Evolutionary conservation across 1,284 basidiomycete species (phyloP), one percentile per base, ranked within the genome.

Genomic region (Gastroboletus turbinatus): DNA sequence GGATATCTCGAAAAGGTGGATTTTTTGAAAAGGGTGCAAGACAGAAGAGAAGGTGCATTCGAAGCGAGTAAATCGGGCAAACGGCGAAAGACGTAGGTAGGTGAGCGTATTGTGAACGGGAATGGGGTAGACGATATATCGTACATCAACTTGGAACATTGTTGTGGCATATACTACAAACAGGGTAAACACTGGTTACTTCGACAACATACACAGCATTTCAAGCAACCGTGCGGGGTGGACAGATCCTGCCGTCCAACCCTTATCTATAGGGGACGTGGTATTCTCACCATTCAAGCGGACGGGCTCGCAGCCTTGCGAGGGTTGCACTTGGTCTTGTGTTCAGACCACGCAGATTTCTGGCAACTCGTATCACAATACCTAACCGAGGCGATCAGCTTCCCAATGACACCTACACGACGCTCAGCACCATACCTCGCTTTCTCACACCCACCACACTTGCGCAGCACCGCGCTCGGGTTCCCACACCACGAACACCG

Each of bases 1-100:
- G 89, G 90, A 0, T 93, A 88, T 71, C 75, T 94, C 19, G 90
- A 91, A 63, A 92, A 88, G 71, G 82, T 91, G 25, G 88, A 91
- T 44, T 94, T 93, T 66, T 69, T 94, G 63, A 75, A 85, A 55
- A 75, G 91, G 43, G 90, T 92, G 0, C 85, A 83, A 39, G 83
- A 84, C 47, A 77, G 87, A 56, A 85, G 81, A 69, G 88, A 88
- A 46, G 82, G 83, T 48, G 78, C 76, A 2, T 67, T 88, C 19
- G 87, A 89, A 42, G 75, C 79, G 4, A 78, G 69, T 60, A 82
- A 81, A 61, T 63, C 74, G 50, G 77, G 65, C 52, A 90, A 89
- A 67, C 79, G 87, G 49, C 75, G 84, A 56, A 79, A 78, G 67
- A 61, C 55, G 16, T 77, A 61, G 59, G 52, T 55, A 35, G 43